These are phyloP conservation scores for Malassezia vespertilionis DNA, from an alignment of 1,284 basidiomycete species.

Conservation along the genomic window DNA sequence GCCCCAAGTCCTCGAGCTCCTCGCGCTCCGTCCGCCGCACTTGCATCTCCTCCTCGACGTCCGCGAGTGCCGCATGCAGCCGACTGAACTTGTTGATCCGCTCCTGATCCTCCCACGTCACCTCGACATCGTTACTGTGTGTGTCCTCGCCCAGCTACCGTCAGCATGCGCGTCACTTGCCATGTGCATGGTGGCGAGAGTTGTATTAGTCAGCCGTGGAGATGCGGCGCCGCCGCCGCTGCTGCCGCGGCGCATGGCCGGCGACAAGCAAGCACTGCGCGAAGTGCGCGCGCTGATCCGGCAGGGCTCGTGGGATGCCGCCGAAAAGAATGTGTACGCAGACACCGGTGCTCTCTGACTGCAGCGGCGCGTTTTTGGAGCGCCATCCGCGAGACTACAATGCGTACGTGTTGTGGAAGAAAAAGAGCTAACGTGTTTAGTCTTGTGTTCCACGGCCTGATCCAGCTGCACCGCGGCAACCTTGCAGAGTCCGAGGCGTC, in stretches of 20 bases:
- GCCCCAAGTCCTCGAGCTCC: conserved; percentile 73
- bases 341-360: background rate
- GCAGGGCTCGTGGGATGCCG: conserved; percentile 14
- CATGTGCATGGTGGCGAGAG: conserved; percentile 7
- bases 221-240: background rate
- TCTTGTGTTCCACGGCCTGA: conserved; percentile 23
- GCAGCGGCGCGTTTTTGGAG: conserved; percentile 21
- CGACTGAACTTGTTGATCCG: conserved; percentile 86
- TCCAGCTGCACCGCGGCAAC: conserved; percentile 28
- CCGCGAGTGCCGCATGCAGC: conserved; percentile 66
- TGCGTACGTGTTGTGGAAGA: conserved; percentile 41
- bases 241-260: conserved; percentile 8
- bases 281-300: conserved; percentile 12
- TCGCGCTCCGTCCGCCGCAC: conserved; percentile 78
- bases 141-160: conserved; percentile 24
- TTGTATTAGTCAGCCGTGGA: conserved; percentile 5
- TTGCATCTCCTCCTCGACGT: conserved; percentile 63
- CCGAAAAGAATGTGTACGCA: conserved; percentile 11
- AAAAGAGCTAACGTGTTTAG: too few relatives aligned
- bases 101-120: conserved; percentile 93
- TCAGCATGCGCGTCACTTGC: background rate
- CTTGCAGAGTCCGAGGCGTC: conserved; percentile 28
- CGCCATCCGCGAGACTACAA: conserved; percentile 41
- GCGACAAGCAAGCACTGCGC: conserved; percentile 18
- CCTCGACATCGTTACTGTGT: conserved; percentile 61